A percentile compares a stretch with the other conserved stretches of the same genome.
Conservation (phyloP, 2,329 filamentous ascomycete genomes). For the Pseudogymnoascus sp. region DNA sequence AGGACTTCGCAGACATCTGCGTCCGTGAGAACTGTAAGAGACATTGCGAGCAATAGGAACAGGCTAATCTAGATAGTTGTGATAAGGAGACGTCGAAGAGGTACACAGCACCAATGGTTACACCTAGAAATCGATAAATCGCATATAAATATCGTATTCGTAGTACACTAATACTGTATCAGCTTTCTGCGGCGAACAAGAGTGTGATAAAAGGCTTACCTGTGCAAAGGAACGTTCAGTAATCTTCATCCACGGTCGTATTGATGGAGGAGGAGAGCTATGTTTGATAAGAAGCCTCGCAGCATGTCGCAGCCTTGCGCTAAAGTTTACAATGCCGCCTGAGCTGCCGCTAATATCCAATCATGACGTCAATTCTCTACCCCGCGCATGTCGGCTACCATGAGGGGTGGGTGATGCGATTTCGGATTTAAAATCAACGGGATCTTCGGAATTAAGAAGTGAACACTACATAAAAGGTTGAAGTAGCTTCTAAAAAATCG, state of each 20-base stretch:
- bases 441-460: neutral
- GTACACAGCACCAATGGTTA: neutral
- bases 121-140: too few species aligned
- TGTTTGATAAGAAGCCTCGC: conserved; percentile 6
- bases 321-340: conserved; percentile 2
- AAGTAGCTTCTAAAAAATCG: neutral
- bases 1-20: conserved; percentile 46
- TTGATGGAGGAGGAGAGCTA: neutral
- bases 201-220: neutral
- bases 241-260: neutral
- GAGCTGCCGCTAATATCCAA: neutral
- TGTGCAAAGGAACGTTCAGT: neutral
- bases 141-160: neutral
- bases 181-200: neutral
- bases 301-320: neutral
- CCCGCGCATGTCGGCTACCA: neutral
- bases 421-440: neutral
- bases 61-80: neutral
- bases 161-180: neutral
- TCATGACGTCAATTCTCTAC: neutral
- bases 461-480: neutral
- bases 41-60: conserved; percentile 33
- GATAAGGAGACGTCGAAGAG: neutral
- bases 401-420: neutral
- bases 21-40: conserved; percentile 50